Evolutionary conservation across 1,284 basidiomycete genomes (phyloP).

Genomic region (Cyathus olla): DNA sequence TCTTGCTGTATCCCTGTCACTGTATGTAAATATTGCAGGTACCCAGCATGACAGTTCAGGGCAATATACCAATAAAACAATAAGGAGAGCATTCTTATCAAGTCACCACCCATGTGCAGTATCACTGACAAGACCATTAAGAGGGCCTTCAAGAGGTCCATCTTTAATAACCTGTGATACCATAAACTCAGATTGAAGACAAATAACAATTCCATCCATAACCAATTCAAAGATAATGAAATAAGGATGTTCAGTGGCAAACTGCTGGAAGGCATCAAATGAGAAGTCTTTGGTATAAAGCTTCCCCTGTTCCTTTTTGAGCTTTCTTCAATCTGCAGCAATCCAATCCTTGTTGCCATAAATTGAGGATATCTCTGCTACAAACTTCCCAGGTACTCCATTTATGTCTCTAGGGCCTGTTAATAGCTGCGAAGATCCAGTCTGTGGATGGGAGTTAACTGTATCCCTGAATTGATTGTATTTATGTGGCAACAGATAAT

Average conservation of each 20-base stretch:
- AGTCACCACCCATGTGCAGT: slow-evolving; percentile 40
- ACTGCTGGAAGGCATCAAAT: slow-evolving; percentile 4
- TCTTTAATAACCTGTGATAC: slow-evolving; percentile 26
- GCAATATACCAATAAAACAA: slow-evolving; percentile 29
- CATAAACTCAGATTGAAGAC: slow-evolving; percentile 34
- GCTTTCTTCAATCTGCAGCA: slow-evolving; percentile 17
- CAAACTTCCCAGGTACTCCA: slow-evolving; percentile 31
- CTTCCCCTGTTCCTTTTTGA: slow-evolving; percentile 9
- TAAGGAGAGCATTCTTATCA: slow-evolving; percentile 22
- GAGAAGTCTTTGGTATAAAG: slow-evolving; percentile 1
- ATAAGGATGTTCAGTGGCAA: slow-evolving; percentile 11
- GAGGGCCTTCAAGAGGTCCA: slow-evolving; percentile 13
- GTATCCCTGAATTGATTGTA: slow-evolving; percentile 15
- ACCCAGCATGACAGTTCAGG: slow-evolving; percentile 20
- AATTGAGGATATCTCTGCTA: slow-evolving; percentile 30
- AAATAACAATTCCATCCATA: slow-evolving; percentile 29
- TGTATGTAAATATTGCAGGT: slow-evolving; percentile 23
- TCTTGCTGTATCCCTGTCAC: slow-evolving; percentile 20
- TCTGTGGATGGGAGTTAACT: slow-evolving; percentile 21
- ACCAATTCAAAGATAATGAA: slow-evolving; percentile 18
- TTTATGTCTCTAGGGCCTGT: slow-evolving; percentile 27
- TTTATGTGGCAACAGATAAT: slow-evolving; percentile 13
- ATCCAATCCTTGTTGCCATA: slow-evolving; percentile 29
- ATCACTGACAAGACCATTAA: slow-evolving; percentile 47
- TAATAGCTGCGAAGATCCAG: slow-evolving; percentile 24